A percentile compares a stretch with the other conserved stretches of the same genome.
Conservation (phyloP, 2,329 filamentous ascomycete species). For the Sclerotinia nivalis region DNA sequence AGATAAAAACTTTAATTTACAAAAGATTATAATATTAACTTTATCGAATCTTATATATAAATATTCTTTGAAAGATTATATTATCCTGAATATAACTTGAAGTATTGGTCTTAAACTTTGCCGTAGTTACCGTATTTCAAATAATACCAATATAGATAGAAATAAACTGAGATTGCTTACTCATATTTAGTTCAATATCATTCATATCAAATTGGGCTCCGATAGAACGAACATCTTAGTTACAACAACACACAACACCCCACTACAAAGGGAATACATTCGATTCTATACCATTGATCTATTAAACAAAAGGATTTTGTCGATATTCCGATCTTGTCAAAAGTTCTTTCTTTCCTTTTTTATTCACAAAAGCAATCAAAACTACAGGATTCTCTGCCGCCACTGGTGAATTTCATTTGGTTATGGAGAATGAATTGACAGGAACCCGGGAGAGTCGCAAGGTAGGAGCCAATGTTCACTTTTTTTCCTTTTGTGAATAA, state of each 20-base stretch:
- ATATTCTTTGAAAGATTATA: background rate
- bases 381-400: background rate
- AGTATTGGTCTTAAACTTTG: background rate
- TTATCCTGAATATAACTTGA: no score
- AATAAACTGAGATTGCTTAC: background rate
- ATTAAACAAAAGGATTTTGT: background rate
- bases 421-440: conserved; percentile 18
- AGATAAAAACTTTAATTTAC: no score
- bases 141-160: background rate
- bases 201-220: conserved; percentile 10
- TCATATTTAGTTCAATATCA: background rate
- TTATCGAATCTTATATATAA: no score
- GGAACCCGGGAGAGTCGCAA: conserved; percentile 19
- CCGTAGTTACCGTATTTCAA: no score
- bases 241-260: conserved; percentile 13
- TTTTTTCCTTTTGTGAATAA: background rate
- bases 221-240: background rate
- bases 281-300: background rate
- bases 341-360: background rate
- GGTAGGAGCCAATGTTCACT: conserved; percentile 17
- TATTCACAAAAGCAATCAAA: background rate
- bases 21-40: no score
- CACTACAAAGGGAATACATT: background rate
- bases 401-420: background rate
- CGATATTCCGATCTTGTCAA: background rate